These are phyloP conservation scores for Fusarium sulawesiense DNA, from an alignment of 2,329 filamentous ascomycete genomes.

Conservation along the genomic window DNA sequence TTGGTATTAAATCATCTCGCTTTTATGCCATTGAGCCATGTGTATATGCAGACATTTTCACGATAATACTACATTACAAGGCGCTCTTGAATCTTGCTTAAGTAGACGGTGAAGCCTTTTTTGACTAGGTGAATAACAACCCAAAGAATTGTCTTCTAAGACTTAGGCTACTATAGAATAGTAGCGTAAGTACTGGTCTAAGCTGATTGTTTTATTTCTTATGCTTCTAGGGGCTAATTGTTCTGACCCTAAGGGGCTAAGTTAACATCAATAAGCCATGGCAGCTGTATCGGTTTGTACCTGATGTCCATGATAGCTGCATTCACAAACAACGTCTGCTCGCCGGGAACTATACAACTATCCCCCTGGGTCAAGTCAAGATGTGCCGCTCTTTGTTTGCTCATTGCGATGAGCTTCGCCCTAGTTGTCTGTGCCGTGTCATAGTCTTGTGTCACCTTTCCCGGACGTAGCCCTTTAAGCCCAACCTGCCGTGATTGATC, in stretches of 20 bases:
- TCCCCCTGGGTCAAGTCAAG: constrained; percentile 54
- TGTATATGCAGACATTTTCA: neutral
- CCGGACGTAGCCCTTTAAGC: constrained; percentile 45
- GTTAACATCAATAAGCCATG: constrained; percentile 65
- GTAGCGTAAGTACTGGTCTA: too few species aligned
- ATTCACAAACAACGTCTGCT: constrained; percentile 70
- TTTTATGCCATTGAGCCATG: neutral
- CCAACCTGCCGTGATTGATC: constrained; percentile 52
- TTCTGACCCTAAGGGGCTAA: constrained; percentile 43
- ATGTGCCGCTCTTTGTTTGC: constrained; percentile 47
- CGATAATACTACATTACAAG: neutral
- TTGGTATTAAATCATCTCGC: too few species aligned
- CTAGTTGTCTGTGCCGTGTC: constrained; percentile 21
- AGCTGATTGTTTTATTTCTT: too few species aligned
- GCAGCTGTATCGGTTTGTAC: constrained; percentile 58
- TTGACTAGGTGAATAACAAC: too few species aligned
- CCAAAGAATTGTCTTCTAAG: too few species aligned
- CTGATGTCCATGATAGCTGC: constrained; percentile 63
- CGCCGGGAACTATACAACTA: constrained; percentile 50
- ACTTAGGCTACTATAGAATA: too few species aligned
- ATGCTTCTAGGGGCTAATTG: too few species aligned
- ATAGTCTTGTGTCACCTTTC: constrained; percentile 35
- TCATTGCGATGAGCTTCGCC: constrained; percentile 34
- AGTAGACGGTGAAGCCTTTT: too few species aligned
- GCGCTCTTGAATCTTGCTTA: too few species aligned